phyloP scores from a whole-genome alignment of 1,284 basidiomycete genomes.

The Ustilago vetiveriae region DNA sequence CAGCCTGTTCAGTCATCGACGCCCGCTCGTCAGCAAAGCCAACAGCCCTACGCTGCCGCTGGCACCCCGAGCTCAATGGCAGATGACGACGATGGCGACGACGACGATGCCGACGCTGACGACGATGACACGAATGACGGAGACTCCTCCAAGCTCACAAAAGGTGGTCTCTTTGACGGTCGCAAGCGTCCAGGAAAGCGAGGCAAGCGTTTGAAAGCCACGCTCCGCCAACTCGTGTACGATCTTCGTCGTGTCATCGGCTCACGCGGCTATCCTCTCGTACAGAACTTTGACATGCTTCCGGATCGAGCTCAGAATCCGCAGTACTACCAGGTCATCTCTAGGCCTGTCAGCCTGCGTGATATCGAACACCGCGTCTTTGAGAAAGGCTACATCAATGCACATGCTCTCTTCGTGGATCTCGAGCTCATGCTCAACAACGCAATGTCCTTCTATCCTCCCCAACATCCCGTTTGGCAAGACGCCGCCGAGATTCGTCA shows the following conservation, averaged over 20 bases:
- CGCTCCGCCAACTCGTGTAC: conserved; percentile 52
- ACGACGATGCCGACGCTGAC: conserved; percentile 20
- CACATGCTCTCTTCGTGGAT: conserved; percentile 56
- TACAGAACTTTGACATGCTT: conserved; percentile 56
- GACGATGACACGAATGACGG: conserved; percentile 14
- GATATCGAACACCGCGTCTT: conserved; percentile 56
- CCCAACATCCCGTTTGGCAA: conserved; percentile 52
- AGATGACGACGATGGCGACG: conserved; percentile 33
- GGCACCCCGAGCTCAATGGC: conserved; percentile 30
- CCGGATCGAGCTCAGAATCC: conserved; percentile 57
- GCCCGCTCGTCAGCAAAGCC: conserved; percentile 25
- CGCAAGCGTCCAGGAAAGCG: conserved; percentile 54
- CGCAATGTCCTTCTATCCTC: conserved; percentile 62
- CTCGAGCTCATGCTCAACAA: conserved; percentile 64
- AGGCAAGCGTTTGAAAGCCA: conserved; percentile 61
- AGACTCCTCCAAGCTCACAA: conserved; percentile 39
- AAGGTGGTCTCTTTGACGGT: conserved; percentile 42
- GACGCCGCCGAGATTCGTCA: conserved; percentile 57
- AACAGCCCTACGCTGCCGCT: conserved; percentile 24
- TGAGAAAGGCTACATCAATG: conserved; percentile 58
- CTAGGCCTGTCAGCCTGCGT: conserved; percentile 52
- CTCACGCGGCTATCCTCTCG: conserved; percentile 39
- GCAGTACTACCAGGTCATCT: conserved; percentile 64
- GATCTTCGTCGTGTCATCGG: conserved; percentile 40
- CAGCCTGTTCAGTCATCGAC: conserved; percentile 8